These are phyloP conservation scores for Coffea humblotiana DNA, from an alignment of 305 asterid genomes.

Conservation along the genomic window DNA sequence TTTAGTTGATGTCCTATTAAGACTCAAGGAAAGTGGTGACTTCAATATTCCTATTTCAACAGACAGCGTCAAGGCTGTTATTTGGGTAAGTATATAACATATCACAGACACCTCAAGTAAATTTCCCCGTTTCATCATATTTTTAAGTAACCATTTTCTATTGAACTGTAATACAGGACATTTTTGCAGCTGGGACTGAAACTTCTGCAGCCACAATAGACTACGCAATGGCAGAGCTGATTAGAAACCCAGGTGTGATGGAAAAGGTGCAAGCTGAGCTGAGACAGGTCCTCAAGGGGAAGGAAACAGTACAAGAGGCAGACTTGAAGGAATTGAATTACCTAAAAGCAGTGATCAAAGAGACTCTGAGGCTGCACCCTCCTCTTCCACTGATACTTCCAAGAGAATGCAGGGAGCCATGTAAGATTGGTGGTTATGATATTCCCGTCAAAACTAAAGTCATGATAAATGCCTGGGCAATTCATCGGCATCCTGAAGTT, in stretches of 20 bases:
- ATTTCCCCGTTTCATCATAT: too few species aligned
- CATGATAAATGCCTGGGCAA: conserved; percentile 43
- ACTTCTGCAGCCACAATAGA: conserved; percentile 38
- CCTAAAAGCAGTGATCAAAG: conserved; percentile 43
- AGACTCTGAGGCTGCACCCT: conserved; percentile 41
- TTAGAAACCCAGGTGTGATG: conserved; percentile 36
- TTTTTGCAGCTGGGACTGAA: conserved; percentile 38
- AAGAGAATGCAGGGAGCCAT: conserved; percentile 27
- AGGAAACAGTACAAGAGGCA: conserved; percentile 17
- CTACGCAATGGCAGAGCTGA: conserved; percentile 49
- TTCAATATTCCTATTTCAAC: conserved; percentile 21
- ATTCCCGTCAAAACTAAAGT: conserved; percentile 33
- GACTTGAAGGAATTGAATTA: conserved; percentile 31
- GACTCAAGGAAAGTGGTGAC: conserved; percentile 5
- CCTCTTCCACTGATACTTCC: conserved; percentile 42
- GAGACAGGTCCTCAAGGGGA: conserved; percentile 24
- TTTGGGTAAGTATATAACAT: conserved; percentile 26
- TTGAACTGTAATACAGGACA: conserved; percentile 24
- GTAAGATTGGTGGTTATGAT: conserved; percentile 30
- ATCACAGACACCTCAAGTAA: too few species aligned
- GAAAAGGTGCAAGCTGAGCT: conserved; percentile 40
- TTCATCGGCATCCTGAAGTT: conserved; percentile 31
- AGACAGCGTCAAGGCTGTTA: conserved; percentile 39
- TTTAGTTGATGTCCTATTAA: conserved; percentile 24
- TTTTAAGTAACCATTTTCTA: too few species aligned